Evolutionary conservation across 768 basidiomycete genomes (phyloP), one percentile per base, ranked within the genome.

Genomic region (Gloeostereum incarnatum): DNA sequence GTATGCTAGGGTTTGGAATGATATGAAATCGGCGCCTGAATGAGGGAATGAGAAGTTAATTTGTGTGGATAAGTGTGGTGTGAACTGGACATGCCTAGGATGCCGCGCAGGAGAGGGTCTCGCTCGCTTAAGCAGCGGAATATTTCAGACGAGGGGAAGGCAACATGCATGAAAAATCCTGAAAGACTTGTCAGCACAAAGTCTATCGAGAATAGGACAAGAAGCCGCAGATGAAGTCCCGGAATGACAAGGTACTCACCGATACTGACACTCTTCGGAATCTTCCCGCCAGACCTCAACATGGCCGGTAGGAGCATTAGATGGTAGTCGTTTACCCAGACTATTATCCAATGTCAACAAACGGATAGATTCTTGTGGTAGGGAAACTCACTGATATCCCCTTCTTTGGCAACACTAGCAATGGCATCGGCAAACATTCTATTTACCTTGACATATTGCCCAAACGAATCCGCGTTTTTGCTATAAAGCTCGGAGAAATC

Each of bases 251-350:
- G 20, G 3, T 5, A 38, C 36, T 37, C 8, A 6, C 75, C 89
- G 48, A 90, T 85, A 24, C 79, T 75, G 0, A 78, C 75, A 14
- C 68, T 66, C 1, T 62, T 52, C 3, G 55, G 79, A 56, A 57
- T 89, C 54, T 51, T 69, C 39, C 56, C 66, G 17, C 60, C 69
- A 45, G 78, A 69, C 35, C 93, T 81, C 20, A 98, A 73, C 60
- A 97, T 78, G 30, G 73, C 69, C 1, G 94, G 94, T 6, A 96
- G 75, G 35, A 98, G 80, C 68, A 96, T 83, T 34, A 98, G 79
- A 53, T 99, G 94, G 59, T 97, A 99, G 63, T 98, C 94, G 59
- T 99, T 91, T 3, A 88, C 71, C 81, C 81, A 86, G 49, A 87
- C 70, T 72, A 43, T 6, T 27, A 27, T 30, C 6, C 9, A 13